phyloP scores from a whole-genome alignment of 306 rosid genomes.

The Gillenia trifoliata region DNA sequence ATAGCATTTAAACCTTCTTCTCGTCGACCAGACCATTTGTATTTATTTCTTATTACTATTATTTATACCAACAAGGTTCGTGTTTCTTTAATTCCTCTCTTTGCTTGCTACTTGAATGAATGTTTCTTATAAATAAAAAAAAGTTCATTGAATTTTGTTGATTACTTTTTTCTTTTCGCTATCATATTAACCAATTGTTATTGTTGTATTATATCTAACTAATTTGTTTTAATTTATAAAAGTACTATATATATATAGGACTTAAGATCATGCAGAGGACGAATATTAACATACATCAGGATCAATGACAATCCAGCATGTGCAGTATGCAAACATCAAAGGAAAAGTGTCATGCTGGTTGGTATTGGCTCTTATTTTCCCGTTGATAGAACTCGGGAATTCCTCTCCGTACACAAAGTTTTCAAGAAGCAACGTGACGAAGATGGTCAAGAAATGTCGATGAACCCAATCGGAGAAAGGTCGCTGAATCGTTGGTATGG shows the following conservation, averaged over 20 bases:
- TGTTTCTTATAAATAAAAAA: too few relatives aligned
- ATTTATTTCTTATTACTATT: constrained; percentile 26
- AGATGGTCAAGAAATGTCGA: constrained; percentile 42
- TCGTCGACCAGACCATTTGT: background rate
- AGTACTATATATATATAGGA: background rate
- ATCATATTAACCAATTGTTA: background rate
- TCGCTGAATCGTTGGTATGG: constrained; percentile 72
- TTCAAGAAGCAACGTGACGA: constrained; percentile 81
- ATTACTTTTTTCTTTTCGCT: background rate
- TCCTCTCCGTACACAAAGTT: constrained; percentile 63
- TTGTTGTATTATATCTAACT: background rate
- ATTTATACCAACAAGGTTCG: constrained; percentile 44
- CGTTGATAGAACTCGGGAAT: constrained; percentile 42
- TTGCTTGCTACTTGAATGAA: constrained; percentile 2
- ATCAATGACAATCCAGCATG: constrained; percentile 49
- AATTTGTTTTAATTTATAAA: background rate
- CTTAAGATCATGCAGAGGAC: constrained; percentile 48
- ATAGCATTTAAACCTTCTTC: constrained; percentile 13
- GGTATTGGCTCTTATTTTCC: constrained; percentile 72
- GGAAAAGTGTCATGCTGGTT: constrained; percentile 61
- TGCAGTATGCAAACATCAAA: constrained; percentile 84
- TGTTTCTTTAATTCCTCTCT: constrained; percentile 13
- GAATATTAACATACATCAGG: constrained; percentile 13
- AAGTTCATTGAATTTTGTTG: background rate
- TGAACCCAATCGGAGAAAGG: constrained; percentile 41